These are phyloP conservation scores for Haplosporangium sp. DNA, from an alignment of 371 early-diverging fungal species.

Conservation along the genomic window DNA sequence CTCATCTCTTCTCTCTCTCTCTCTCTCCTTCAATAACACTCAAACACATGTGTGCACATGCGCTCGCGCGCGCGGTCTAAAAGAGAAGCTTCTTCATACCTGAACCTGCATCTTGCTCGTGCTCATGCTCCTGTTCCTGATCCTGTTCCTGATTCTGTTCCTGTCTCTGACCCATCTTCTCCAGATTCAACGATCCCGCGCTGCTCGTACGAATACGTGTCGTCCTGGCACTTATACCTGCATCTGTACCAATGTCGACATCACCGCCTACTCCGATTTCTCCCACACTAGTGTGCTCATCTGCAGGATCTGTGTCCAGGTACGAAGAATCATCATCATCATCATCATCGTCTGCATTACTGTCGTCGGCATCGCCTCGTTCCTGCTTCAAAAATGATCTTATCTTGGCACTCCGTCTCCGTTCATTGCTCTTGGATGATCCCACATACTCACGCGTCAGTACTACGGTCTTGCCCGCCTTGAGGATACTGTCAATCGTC, in stretches of 20 bases:
- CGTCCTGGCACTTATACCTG: no score
- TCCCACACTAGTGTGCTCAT: slow-evolving; percentile 11
- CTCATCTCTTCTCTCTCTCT: background rate
- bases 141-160: background rate
- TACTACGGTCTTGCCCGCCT: slow-evolving; percentile 62
- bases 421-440: slow-evolving; percentile 13
- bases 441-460: slow-evolving; percentile 66
- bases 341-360: slow-evolving; percentile 10
- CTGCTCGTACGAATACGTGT: background rate
- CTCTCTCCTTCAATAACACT: background rate
- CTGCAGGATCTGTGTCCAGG: slow-evolving; percentile 30
- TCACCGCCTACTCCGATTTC: slow-evolving; percentile 16
- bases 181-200: no score
- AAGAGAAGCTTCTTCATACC: slow-evolving; percentile 16
- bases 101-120: slow-evolving; percentile 38
- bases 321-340: slow-evolving; percentile 20
- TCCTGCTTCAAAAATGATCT: slow-evolving; percentile 14
- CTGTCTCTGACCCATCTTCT: background rate
- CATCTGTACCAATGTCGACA: background rate
- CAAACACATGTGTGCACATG: background rate
- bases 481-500: slow-evolving; percentile 63
- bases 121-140: slow-evolving; percentile 15
- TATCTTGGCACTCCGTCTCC: slow-evolving; percentile 17
- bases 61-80: background rate
- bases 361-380: background rate